A percentile compares a stretch with the other conserved stretches of the same genome.
These are phyloP conservation scores for Pleurozium schreberi DNA, from an alignment of 225 moss, liverwort and hornwort species.

Conservation along the genomic window DNA sequence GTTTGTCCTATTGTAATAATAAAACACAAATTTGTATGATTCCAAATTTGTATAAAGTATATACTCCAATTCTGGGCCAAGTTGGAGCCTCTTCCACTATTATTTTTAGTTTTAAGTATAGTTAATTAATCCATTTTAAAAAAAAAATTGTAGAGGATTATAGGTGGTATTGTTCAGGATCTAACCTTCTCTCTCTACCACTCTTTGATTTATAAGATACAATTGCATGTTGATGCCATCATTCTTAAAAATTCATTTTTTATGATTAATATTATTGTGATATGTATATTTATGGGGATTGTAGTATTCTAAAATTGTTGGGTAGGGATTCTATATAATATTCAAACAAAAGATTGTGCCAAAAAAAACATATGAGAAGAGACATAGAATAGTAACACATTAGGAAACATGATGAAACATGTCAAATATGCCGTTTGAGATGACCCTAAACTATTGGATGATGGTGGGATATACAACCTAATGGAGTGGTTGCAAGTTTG, in stretches of 20 bases:
- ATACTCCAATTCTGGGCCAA: too few species aligned
- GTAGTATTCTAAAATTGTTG: not conserved
- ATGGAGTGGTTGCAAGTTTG: too few species aligned
- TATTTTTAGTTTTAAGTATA: too few species aligned
- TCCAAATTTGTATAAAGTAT: too few species aligned
- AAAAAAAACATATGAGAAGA: not conserved
- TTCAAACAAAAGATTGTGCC: not conserved
- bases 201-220: not conserved
- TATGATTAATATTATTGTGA: not conserved
- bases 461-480: too few species aligned
- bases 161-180: fast-evolving
- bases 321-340: not conserved
- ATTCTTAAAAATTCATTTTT: too few species aligned
- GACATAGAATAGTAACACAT: not conserved
- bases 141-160: fast-evolving
- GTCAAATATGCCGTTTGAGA: too few species aligned
- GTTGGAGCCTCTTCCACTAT: not conserved
- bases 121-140: not conserved
- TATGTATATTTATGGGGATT: fast-evolving
- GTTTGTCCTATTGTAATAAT: too few species aligned
- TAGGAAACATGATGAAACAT: not conserved
- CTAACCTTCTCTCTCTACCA: fast-evolving
- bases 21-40: too few species aligned
- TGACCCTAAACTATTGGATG: too few species aligned
- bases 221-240: too few species aligned